Evolutionary conservation across 306 rosid genomes (phyloP), one percentile per base, ranked within the genome.

Genomic region (Bauhinia variegata): DNA sequence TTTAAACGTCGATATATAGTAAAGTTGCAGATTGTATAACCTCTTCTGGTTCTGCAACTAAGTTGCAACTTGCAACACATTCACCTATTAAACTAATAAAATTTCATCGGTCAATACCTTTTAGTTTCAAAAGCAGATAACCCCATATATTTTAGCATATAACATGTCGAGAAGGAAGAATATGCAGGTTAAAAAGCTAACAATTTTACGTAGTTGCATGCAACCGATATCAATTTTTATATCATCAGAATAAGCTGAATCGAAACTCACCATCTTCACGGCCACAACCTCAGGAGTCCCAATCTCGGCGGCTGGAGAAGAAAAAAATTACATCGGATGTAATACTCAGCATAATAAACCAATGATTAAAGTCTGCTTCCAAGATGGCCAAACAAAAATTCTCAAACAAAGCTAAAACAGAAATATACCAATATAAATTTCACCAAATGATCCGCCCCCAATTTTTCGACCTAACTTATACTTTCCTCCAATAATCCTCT

Each of bases 371-470:
- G 8, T 61, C 55, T 14, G 15, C 30, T 47, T 39, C 5, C 6
- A 64, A 23, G 34, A 64, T 18, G 30, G 7, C 39, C 11, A 17
- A 32, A 10, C 4, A 0, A 28, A 4, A 8, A 19, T n/a, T n/a
- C 1, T 1, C 11, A 13, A 14, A 17, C 39, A 33, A 16, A 37
- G 16, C 12, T 11, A 60, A 1, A 7, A 30, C 2, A 31, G 2
- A 38, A 39, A 46, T 34, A 43, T 11, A 88, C 95, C 95, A 11
- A 86, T 79, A 67, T 55, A 86, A 30, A 86, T 86, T 82, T 88
- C 88, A 34, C 96, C 91, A 4, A 88, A 88, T 0, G 96, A 88
- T 11, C 91, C 91, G 71, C 91, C 81, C 0, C 96, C 96, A 18
- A 88, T 86, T 77, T 86, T 88, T 59, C 87, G 84, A 73, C 96